These are phyloP conservation scores for Dalbergia oliveri DNA, from an alignment of 306 rosid species.

Conservation along the genomic window DNA sequence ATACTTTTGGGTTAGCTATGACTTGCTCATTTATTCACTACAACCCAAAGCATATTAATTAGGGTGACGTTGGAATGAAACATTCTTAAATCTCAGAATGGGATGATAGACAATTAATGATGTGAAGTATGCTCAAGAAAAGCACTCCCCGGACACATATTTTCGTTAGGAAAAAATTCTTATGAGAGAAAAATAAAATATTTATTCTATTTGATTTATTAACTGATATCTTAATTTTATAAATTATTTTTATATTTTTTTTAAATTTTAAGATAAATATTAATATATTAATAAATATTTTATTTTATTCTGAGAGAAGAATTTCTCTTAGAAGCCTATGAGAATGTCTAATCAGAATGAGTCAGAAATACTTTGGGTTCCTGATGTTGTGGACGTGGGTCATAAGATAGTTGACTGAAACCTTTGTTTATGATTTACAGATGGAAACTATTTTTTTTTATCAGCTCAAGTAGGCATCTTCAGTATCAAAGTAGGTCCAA, in stretches of 20 bases:
- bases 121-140: neutral
- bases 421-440: slow-evolving; percentile 8
- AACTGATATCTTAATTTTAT: no score
- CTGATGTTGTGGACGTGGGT: neutral
- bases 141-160: no score
- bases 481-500: slow-evolving; percentile 53
- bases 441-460: neutral
- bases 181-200: no score
- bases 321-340: no score
- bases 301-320: no score
- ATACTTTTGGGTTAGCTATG: no score
- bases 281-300: no score
- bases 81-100: neutral
- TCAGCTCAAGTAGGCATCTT: neutral
- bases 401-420: neutral
- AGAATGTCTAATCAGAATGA: neutral
- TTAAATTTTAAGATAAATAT: no score
- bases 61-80: neutral
- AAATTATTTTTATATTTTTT: no score
- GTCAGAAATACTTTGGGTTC: neutral
- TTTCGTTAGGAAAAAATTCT: no score
- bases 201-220: no score
- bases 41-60: slow-evolving; percentile 19
- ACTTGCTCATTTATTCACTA: neutral
- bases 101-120: neutral